A percentile compares a stretch with the other conserved stretches of the same genome.
phyloP scores from a whole-genome alignment of 2,329 filamentous ascomycete genomes.

The Chrysoporthe puriensis region DNA sequence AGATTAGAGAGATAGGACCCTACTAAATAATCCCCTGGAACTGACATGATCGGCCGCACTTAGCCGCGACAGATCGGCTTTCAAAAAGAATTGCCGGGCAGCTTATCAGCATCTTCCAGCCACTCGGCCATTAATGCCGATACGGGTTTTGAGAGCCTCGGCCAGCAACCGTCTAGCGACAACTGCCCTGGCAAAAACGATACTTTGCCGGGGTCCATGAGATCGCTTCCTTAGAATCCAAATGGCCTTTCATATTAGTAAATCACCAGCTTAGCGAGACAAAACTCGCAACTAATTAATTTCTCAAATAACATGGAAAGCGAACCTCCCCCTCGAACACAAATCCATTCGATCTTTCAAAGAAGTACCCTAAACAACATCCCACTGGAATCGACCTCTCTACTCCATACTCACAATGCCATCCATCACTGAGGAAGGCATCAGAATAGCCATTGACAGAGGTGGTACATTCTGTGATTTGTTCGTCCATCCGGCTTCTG shows the following conservation, averaged over 20 bases:
- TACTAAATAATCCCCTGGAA: background rate
- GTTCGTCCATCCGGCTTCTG: slow-evolving; percentile 69
- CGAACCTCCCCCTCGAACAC: background rate
- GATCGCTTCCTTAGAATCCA: background rate
- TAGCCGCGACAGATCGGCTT: background rate
- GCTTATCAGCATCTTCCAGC: background rate
- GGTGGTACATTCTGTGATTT: slow-evolving; percentile 94
- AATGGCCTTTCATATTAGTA: background rate
- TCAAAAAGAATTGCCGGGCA: background rate
- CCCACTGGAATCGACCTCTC: background rate
- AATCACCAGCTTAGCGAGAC: background rate
- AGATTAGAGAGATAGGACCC: background rate
- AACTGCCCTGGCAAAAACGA: background rate
- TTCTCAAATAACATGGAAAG: background rate
- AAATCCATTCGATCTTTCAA: background rate
- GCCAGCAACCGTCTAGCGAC: background rate
- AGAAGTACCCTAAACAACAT: background rate
- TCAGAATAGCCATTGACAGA: slow-evolving; percentile 77
- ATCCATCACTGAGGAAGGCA: slow-evolving; percentile 45
- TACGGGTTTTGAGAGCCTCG: background rate
- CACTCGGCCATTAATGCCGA: background rate
- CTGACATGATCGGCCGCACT: background rate
- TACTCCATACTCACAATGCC: background rate
- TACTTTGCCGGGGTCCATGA: background rate
- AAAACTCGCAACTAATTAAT: background rate